Base-by-base conservation (phyloP, 192 early-diverging fungal genomes). In the Fimicolochytrium jonesii region DNA sequence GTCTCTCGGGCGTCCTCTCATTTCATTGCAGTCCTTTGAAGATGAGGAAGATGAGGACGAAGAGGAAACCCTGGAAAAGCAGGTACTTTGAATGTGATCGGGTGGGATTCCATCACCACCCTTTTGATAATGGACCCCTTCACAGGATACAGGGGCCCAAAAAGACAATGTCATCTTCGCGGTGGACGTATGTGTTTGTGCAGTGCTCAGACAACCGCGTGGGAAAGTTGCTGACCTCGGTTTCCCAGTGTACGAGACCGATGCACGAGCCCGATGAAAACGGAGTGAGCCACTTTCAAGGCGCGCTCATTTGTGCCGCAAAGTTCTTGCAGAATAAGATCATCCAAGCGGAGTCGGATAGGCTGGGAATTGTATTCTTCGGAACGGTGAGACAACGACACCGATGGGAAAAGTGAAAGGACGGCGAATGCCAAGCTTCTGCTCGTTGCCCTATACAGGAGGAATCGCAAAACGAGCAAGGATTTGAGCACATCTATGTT, bases 401-500 rank as follows among this genome's bases (percentile, higher is more conserved):
- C n/a, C n/a, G n/a, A n/a, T n/a, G n/a, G n/a, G n/a, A n/a, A n/a
- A n/a, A n/a, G n/a, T n/a, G n/a, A n/a, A n/a, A n/a, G n/a, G n/a
- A n/a, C n/a, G n/a, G n/a, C n/a, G n/a, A n/a, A n/a, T n/a, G n/a
- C n/a, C n/a, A n/a, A n/a, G n/a, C n/a, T n/a, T n/a, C n/a, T n/a
- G n/a, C n/a, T n/a, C n/a, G n/a, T n/a, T n/a, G n/a, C n/a, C n/a
- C n/a, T n/a, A n/a, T n/a, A 23, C 23, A 66, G 64, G 35, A 46
- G 15, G 33, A 43, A 35, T 23, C 72, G 17, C 64, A 75, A 62
- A 89, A 89, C 64, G 25, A 73, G n/a, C 68, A 72, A 32, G 73
- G 76, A 17, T 77, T 77, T 70, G 72, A 79, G 3, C 61, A 82
- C 45, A 84, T 90, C 15, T 79, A 85, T 50, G 69, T 83, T 10